A percentile compares a stretch with the other conserved stretches of the same genome.
Conservation (phyloP, 106 monocot species). For the Amphibolis antarctica region DNA sequence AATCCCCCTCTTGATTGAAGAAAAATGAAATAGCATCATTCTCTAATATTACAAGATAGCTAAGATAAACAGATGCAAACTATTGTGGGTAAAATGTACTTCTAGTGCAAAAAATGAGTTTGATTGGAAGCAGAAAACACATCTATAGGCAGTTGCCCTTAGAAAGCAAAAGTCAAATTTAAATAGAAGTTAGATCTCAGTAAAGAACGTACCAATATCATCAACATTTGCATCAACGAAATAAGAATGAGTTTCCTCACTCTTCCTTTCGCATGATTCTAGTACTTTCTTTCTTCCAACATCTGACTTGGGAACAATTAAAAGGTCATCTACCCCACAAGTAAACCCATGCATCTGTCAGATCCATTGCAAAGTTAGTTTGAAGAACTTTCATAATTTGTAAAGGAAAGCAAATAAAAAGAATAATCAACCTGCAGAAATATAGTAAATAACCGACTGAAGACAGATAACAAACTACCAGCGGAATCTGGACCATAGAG, state of each 20-base stretch:
- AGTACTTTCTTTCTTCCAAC: conserved; percentile 38
- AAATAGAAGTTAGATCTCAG: neutral
- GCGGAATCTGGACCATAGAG: conserved; percentile 85
- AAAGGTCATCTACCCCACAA: conserved; percentile 91
- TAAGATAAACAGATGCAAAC: too few relatives aligned
- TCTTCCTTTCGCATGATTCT: conserved; percentile 41
- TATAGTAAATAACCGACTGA: conserved; percentile 84
- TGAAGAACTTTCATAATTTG: neutral
- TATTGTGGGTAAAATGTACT: too few relatives aligned
- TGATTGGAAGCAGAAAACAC: too few relatives aligned
- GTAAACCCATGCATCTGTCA: conserved; percentile 95
- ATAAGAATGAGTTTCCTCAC: conserved; percentile 50
- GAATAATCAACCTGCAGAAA: conserved; percentile 59
- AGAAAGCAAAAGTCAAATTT: too few relatives aligned
- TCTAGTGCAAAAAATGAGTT: too few relatives aligned
- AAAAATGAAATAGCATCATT: too few relatives aligned
- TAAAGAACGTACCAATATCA: conserved; percentile 30
- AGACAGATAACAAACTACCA: conserved; percentile 58
- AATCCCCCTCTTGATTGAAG: too few relatives aligned
- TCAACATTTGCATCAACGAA: conserved; percentile 29
- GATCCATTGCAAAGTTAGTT: neutral
- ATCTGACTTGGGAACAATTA: conserved; percentile 39
- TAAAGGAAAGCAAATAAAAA: conserved; percentile 1
- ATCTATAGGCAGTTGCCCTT: too few relatives aligned
- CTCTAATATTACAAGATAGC: too few relatives aligned